Evolutionary conservation across 805 yeast species (phyloP), one percentile per base, ranked within the genome.

Genomic region (Soucietia sequanensis): DNA sequence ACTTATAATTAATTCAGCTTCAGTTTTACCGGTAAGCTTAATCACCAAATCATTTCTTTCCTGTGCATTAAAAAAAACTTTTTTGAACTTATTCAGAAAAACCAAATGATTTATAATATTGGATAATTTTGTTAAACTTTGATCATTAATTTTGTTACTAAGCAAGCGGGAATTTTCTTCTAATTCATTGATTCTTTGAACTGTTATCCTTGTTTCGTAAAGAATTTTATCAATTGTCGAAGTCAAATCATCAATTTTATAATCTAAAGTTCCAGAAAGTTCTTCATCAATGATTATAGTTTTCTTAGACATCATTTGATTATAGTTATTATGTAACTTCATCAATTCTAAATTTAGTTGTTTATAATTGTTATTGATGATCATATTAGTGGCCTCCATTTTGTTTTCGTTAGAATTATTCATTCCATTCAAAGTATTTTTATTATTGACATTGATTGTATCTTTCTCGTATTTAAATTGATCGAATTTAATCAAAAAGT

Each of bases 181-280:
- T 23, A 68, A 47, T 42, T 68, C 74, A 33, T 60, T 65, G 27
- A 68, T 54, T 34, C 71, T 47, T 37, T 65, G 66, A 20, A 47
- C 50, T 4, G 68, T 62, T n/a, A 65, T 62, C 34, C 71, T 50
- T 3, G 70, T 58, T 34, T 69, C 68, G 38, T 68, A 68, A 2
- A 59, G 45, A 39, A 68, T 50, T 31, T 70, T 43, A 39, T 68
- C 72, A 7, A 68, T 56, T 6, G 60, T 58, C 3, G 60, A 54
- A 2, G 56, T 50, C 27, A 68, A 48, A 26, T 55, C 61, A 8
- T 47, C 45, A 35, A 65, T 48, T 30, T 58, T 56, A 35, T 45
- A 46, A 21, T 58, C 50, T 20, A 67, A 50, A 22, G 51, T 48
- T 6, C 47, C 47, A 4, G 54, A 43, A 21, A 62, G 50, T 20